Conservation (phyloP, 441 rosid genomes). For the Adansonia gregorii region DNA sequence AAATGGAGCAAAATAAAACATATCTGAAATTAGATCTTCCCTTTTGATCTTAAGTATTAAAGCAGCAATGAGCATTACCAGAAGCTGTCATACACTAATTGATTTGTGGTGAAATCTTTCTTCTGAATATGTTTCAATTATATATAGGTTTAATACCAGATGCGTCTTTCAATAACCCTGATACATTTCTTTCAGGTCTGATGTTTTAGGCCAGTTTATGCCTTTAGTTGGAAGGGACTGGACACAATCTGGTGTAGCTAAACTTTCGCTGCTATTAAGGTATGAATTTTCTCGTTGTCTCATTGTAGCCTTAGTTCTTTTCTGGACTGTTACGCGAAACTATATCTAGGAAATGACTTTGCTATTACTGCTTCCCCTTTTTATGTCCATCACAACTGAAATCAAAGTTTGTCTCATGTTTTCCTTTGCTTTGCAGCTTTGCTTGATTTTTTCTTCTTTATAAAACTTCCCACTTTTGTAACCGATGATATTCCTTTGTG, state of each 20-base stretch:
- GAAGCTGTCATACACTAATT: background rate
- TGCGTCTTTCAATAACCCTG: constrained; percentile 28
- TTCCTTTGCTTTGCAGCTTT: background rate
- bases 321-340: constrained; percentile 14
- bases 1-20: background rate
- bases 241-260: constrained; percentile 94
- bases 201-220: constrained; percentile 93
- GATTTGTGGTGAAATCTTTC: constrained; percentile 19
- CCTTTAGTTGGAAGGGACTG: constrained; percentile 96
- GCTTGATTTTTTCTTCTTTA: background rate
- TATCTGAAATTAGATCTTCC: constrained; percentile 7
- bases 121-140: background rate
- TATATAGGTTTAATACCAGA: background rate
- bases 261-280: constrained; percentile 88
- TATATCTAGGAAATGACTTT: constrained; percentile 6
- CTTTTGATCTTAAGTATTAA: background rate
- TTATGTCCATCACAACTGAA: background rate
- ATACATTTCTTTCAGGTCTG: constrained; percentile 64
- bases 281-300: constrained; percentile 29
- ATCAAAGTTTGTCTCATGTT: background rate
- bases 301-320: background rate
- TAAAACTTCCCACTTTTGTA: background rate
- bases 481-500: background rate
- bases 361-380: background rate
- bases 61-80: constrained; percentile 16